phyloP scores from a whole-genome alignment of 257 asterid species.

The Osmanthus fragrans region DNA sequence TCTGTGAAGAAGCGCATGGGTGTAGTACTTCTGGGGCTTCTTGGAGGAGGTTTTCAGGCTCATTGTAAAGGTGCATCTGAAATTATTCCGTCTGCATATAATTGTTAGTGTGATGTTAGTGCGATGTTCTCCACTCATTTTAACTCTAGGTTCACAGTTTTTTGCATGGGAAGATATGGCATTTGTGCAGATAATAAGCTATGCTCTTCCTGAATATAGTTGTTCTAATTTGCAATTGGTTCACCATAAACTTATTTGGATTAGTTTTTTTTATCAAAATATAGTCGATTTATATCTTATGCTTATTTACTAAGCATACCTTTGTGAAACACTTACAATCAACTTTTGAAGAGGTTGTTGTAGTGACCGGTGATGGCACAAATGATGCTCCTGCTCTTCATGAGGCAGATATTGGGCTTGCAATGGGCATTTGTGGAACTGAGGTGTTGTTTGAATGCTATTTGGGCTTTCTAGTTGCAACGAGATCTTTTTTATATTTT shows the following conservation, averaged over 20 bases:
- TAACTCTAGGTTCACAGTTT: background rate
- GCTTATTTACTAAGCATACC: slow-evolving; percentile 49
- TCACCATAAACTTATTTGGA: background rate
- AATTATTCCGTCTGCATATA: slow-evolving; percentile 67
- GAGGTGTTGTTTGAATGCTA: slow-evolving; percentile 54
- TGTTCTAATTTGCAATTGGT: background rate
- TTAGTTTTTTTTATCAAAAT: background rate
- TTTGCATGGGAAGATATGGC: background rate
- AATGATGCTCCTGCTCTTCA: slow-evolving; percentile 98
- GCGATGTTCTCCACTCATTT: background rate
- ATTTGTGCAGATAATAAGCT: background rate
- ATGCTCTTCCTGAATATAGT: background rate
- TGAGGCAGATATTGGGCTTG: slow-evolving; percentile 97
- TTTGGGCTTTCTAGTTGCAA: slow-evolving; percentile 9
- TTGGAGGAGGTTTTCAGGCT: slow-evolving; percentile 61
- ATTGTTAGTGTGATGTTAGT: too few relatives aligned
- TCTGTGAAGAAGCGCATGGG: slow-evolving; percentile 86
- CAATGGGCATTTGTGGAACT: slow-evolving; percentile 95
- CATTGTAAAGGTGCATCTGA: slow-evolving; percentile 93
- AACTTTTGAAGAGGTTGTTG: slow-evolving; percentile 82
- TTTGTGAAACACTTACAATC: slow-evolving; percentile 76
- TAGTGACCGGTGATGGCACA: slow-evolving; percentile 96
- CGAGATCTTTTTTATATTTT: background rate
- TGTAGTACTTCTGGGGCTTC: slow-evolving; percentile 69
- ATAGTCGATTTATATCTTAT: background rate